Evolutionary conservation across 805 yeast genomes (phyloP).

Genomic region (Nakazawaea pomicola): DNA sequence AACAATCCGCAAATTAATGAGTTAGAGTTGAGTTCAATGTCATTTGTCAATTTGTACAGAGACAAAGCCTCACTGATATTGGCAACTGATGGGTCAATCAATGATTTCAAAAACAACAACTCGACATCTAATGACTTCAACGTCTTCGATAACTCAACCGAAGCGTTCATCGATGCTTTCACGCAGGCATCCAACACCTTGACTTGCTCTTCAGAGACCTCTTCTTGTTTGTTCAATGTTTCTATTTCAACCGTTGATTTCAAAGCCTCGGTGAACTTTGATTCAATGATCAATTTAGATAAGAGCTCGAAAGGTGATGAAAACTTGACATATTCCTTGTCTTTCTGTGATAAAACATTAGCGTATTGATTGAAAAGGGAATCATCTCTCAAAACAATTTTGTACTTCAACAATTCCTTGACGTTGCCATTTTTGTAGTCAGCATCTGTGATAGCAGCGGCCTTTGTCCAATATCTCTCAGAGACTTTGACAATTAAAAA

Average conservation of each 20-base stretch:
- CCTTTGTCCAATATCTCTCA: slow-evolving; percentile 6
- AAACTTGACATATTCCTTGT: neutral
- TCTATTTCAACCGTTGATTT: slow-evolving; percentile 6
- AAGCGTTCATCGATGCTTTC: neutral
- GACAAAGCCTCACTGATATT: slow-evolving; percentile 1
- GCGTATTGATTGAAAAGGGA: neutral
- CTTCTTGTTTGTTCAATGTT: neutral
- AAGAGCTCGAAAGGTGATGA: slow-evolving; percentile 11
- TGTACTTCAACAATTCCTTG: neutral
- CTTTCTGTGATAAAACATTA: neutral
- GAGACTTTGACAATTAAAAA: neutral
- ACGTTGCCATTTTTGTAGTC: neutral
- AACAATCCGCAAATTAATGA: slow-evolving; percentile 10
- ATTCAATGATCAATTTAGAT: slow-evolving; percentile 1
- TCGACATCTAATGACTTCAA: neutral
- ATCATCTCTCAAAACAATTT: slow-evolving; percentile 3
- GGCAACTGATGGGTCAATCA: slow-evolving; percentile 1
- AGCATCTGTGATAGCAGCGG: neutral
- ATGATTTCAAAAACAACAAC: slow-evolving; percentile 5
- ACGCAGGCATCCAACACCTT: neutral
- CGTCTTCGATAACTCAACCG: slow-evolving; percentile 1
- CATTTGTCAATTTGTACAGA: neutral
- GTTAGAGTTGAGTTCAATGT: slow-evolving; percentile 2
- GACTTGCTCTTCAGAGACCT: neutral
- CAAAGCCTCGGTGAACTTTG: slow-evolving; percentile 4